Conservation (phyloP, 352 stramenopile genomes). For the Phytopythium oedochilum region DNA sequence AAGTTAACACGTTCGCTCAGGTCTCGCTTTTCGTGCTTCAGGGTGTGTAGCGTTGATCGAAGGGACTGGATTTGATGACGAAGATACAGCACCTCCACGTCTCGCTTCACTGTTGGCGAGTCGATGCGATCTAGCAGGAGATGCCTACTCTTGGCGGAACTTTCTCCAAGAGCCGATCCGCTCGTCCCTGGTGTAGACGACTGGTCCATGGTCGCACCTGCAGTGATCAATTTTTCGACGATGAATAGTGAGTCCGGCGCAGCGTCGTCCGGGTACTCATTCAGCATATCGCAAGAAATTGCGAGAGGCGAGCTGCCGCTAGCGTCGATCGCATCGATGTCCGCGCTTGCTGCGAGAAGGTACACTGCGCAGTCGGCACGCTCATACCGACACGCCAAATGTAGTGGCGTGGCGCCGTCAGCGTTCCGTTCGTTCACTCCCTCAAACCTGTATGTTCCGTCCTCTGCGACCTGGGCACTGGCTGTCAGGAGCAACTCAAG, state of each 20-base stretch:
- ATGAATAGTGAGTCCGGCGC: conserved; percentile 28
- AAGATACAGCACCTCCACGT: conserved; percentile 57
- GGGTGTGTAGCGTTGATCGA: neutral
- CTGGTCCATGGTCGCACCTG: conserved; percentile 27
- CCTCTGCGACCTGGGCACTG: conserved; percentile 30
- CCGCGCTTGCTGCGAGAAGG: conserved; percentile 51
- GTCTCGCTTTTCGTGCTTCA: neutral
- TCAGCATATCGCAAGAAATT: conserved; percentile 43
- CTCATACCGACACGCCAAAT: conserved; percentile 33
- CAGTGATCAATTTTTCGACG: conserved; percentile 40
- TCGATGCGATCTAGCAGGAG: conserved; percentile 47
- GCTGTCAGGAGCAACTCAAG: conserved; percentile 46
- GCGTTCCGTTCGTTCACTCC: conserved; percentile 42
- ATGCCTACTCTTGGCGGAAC: neutral
- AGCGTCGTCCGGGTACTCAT: conserved; percentile 20
- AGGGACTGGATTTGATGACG: conserved; percentile 21
- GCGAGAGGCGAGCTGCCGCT: conserved; percentile 27
- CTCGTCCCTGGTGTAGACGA: neutral
- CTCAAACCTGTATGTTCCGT: conserved; percentile 42
- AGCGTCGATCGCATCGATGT: conserved; percentile 28
- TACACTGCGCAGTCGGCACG: conserved; percentile 52
- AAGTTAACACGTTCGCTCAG: neutral
- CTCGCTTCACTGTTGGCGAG: conserved; percentile 37
- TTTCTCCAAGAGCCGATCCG: neutral
- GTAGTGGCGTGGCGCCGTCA: conserved; percentile 52